Evolutionary conservation across 2,329 filamentous ascomycete species (phyloP), one percentile per base, ranked within the genome.

Genomic region (Fusarium staphyleae): DNA sequence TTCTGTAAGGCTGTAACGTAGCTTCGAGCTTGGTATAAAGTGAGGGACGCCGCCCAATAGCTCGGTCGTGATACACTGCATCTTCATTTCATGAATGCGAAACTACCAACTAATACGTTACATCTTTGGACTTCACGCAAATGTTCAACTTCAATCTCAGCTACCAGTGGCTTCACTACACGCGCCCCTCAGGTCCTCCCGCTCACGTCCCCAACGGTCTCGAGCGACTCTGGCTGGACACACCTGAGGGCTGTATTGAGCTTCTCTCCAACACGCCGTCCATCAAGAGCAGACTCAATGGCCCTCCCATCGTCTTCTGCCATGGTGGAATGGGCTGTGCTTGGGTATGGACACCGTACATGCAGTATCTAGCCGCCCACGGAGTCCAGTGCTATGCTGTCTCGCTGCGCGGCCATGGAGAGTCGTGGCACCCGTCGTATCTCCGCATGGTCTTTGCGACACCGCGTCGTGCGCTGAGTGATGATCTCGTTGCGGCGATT

Each of bases 301-400:
- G 46, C 33, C 33, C 74, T 9, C 75, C 78, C 2, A 66, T 83
- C 11, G 75, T 83, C 70, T 82, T 84, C 68, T 71, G 77, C 28
- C 81, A 84, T 57, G 81, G 81, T 32, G 80, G 80, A 41, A 82
- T 83, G 72, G 81, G 81, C 33, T 74, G 73, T 47, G 82, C 81
- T 7, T 77, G 75, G 66, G 74, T 82, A 15, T 84, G 80, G 79
- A 70, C 77, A 8, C 73, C 77, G 35, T 85, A 81, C 60, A 78
- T 85, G 74, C 70, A 69, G 18, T 80, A 73, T 60, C 77, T 84
- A 48, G 71, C 78, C 3, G 57, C 68, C 5, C 67, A 68, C 18
- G 76, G 77, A 12, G 74, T 80, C 53, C 72, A 77, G 1, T 79
- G 78, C 65, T 85, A 83, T 60, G 80, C 82, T 10, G 59, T 83